Conservation (phyloP, 371 early-diverging fungal species). For the Smittium culicis region DNA sequence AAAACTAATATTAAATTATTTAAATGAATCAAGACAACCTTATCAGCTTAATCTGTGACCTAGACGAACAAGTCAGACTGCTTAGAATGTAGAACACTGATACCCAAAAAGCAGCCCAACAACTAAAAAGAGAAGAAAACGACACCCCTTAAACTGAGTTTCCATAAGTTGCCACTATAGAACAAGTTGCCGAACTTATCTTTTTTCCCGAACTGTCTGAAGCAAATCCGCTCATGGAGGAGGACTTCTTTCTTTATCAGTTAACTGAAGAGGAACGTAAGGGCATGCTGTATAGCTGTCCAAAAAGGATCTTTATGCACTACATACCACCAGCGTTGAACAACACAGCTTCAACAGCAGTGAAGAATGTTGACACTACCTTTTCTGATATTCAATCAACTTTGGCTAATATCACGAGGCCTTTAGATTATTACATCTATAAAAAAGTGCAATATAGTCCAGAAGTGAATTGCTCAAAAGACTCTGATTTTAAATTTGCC, state of each 20-base stretch:
- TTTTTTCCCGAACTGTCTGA: neutral
- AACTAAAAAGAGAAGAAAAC: neutral
- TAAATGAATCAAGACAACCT: neutral
- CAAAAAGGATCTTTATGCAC: neutral
- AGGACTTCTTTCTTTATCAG: neutral
- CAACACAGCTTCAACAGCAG: neutral
- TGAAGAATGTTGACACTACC: neutral
- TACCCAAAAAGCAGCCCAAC: neutral
- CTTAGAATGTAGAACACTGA: neutral
- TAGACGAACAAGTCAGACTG: neutral
- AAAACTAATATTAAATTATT: neutral
- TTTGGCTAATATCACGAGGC: constrained; percentile 1
- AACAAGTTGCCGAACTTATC: neutral
- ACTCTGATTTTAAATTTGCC: neutral
- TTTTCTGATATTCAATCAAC: neutral
- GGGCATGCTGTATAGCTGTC: neutral
- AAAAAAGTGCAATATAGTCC: neutral
- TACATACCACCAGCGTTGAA: neutral
- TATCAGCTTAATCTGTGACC: neutral
- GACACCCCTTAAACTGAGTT: neutral
- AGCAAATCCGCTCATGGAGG: neutral
- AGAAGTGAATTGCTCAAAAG: neutral
- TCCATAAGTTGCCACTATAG: neutral
- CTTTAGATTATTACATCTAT: neutral
- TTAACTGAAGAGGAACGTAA: neutral